Percentiles rank a stretch among this genome's conserved stretches.
Evolutionary conservation across 306 rosid genomes (phyloP).

Genomic region (Vigna nakashimae): DNA sequence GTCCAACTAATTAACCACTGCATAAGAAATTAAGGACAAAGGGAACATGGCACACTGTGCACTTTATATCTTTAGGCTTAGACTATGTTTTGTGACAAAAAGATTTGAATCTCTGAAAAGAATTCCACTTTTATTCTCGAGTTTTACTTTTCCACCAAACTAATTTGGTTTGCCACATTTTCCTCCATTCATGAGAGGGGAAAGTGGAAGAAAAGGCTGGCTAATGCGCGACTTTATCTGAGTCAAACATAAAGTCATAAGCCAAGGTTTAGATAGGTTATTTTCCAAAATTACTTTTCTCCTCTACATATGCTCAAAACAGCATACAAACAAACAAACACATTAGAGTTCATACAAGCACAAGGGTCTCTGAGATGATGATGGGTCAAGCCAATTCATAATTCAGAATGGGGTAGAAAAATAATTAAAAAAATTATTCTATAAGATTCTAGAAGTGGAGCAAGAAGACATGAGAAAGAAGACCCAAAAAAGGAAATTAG

Average conservation of each 20-base stretch:
- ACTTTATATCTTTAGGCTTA: slow-evolving; percentile 54
- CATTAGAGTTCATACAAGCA: background rate
- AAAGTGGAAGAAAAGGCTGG: slow-evolving; percentile 74
- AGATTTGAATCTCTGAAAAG: slow-evolving; percentile 63
- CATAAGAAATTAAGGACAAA: slow-evolving; percentile 23
- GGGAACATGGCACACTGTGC: slow-evolving; percentile 51
- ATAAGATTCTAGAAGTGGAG: background rate
- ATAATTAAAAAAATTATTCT: background rate
- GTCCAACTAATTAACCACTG: slow-evolving; percentile 22
- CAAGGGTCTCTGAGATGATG: background rate
- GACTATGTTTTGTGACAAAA: slow-evolving; percentile 60
- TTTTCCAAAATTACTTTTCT: slow-evolving; percentile 45
- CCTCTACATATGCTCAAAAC: slow-evolving; percentile 39
- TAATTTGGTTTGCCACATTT: slow-evolving; percentile 48
- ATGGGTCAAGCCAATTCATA: slow-evolving; percentile 24
- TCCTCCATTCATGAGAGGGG: slow-evolving; percentile 51
- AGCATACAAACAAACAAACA: slow-evolving; percentile 16
- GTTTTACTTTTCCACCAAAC: slow-evolving; percentile 50
- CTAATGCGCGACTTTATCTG: slow-evolving; percentile 61
- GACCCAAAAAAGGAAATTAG: background rate
- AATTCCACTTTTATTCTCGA: slow-evolving; percentile 40
- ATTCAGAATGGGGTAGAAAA: slow-evolving; percentile 2
- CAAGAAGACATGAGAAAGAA: background rate
- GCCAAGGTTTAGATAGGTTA: slow-evolving; percentile 43
- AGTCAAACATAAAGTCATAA: slow-evolving; percentile 73